A percentile compares a stretch with the other conserved stretches of the same genome.
These are phyloP conservation scores for Coemansia sp. DNA, from an alignment of 192 early-diverging fungal species.

Conservation along the genomic window DNA sequence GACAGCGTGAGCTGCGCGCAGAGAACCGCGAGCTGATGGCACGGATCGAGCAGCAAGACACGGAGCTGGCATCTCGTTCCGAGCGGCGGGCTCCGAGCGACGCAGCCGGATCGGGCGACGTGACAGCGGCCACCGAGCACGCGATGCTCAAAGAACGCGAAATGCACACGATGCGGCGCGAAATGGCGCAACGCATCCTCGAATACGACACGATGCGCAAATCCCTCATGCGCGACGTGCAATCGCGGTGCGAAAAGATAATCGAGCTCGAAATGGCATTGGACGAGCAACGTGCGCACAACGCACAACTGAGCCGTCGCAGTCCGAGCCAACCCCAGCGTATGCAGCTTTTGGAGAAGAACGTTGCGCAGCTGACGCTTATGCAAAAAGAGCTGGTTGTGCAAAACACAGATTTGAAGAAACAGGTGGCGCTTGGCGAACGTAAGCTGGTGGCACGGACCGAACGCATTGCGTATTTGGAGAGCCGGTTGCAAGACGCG, in stretches of 20 bases:
- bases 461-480: slow-evolving; percentile 91
- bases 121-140: slow-evolving; percentile 44
- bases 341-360: slow-evolving; percentile 97
- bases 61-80: not conserved
- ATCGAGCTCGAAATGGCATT: slow-evolving; percentile 97
- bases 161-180: slow-evolving; percentile 53
- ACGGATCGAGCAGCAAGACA: slow-evolving; percentile 16
- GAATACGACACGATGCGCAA: slow-evolving; percentile 99
- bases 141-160: slow-evolving; percentile 57
- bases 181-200: slow-evolving; percentile 67
- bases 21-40: slow-evolving; percentile 48
- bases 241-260: slow-evolving; percentile 96
- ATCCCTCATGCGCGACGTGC: slow-evolving; percentile 95
- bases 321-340: slow-evolving; percentile 90
- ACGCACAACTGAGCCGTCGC: slow-evolving; percentile 80
- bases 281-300: slow-evolving; percentile 94
- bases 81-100: not conserved
- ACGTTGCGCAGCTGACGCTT: slow-evolving; percentile 91
- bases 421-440: slow-evolving; percentile 84
- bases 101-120: slow-evolving; percentile 20
- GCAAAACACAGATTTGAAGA: slow-evolving; percentile 95
- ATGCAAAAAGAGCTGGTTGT: slow-evolving; percentile 97
- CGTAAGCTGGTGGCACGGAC: slow-evolving; percentile 89
- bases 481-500: slow-evolving; percentile 66
- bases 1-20: slow-evolving; percentile 44